Evolutionary conservation across 1,139 yeast genomes (phyloP).

Genomic region (Lizanozyma gosingica): DNA sequence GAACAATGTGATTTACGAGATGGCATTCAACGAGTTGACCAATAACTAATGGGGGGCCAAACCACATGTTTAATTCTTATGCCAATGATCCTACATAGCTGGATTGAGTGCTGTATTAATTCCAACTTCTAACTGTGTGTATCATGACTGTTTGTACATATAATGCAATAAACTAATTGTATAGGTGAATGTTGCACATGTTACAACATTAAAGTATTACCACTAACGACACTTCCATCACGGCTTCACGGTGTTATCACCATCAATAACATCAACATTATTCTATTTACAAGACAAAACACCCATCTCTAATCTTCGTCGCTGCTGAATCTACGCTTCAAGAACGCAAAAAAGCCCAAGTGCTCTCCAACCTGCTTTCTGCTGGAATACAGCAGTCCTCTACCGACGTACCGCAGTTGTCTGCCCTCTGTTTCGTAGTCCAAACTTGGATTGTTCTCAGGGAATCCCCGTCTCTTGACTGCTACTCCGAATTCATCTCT

Average conservation of each 20-base stretch:
- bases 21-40: conserved; percentile 31
- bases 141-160: no score
- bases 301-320: background rate
- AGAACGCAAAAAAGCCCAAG: background rate
- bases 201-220: no score
- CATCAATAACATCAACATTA: no score
- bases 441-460: conserved; percentile 19
- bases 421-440: conserved; percentile 16
- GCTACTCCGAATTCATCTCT: conserved; percentile 22
- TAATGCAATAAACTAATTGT: no score
- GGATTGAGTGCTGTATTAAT: no score
- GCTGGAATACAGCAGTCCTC: conserved; percentile 30
- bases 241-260: no score
- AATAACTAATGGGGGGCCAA: conserved; percentile 10
- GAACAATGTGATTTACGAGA: conserved; percentile 32
- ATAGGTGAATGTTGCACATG: no score
- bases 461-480: conserved; percentile 30
- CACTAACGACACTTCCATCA: no score
- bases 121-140: no score
- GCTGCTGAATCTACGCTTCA: background rate
- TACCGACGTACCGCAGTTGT: conserved; percentile 29
- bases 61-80: no score
- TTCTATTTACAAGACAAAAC: background rate
- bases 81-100: no score
- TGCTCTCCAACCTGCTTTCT: conserved; percentile 23